Evolutionary conservation across 495 filamentous ascomycete species (phyloP), one percentile per base, ranked within the genome.

Genomic region (Trichoderma asperelloides): DNA sequence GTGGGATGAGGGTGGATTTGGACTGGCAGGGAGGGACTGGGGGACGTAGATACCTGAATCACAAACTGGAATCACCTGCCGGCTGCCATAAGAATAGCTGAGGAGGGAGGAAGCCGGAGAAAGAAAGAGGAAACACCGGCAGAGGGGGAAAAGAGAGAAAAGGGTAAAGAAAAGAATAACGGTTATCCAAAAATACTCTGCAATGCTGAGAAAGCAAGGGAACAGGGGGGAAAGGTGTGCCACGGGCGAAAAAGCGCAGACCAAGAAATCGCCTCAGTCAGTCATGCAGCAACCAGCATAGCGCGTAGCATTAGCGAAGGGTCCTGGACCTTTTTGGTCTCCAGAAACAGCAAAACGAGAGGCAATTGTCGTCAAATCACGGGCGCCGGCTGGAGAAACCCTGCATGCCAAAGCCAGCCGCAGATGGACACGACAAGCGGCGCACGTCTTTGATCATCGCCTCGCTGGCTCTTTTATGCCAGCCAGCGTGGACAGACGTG

Each of bases 371-470:
- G 43, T n/a, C 43, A 47, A 47, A 47, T 47, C 43, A 47, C 43
- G 43, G 43, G 43, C 15, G 55, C 8, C 55, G 23, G 16, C 55
- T 60, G 55, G 15, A 60, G 55, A 60, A 60, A 12, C 15, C 33
- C 55, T 60, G 55, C 55, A 60, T 60, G 55, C 55, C 55, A 60
- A 60, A 60, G 55, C 55, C 55, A 60, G 55, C 55, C 55, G 55
- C 9, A 18, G 55, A 60, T 21, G 55, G 55, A 60, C 55, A 60
- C 55, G 55, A 60, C 55, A 47, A 47, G 43, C 13, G 43, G 43
- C 43, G n/a, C 43, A 47, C 43, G 43, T 47, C 43, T n/a, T 51
- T 28, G 55, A 60, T 60, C 55, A 60, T 60, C 55, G 55, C 55
- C 55, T 60, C 55, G 55, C 55, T 60, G 55, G 55, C 55, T 30